Conservation (phyloP, 176 grass and related monocot genomes). For the Triticum turgidum region DNA sequence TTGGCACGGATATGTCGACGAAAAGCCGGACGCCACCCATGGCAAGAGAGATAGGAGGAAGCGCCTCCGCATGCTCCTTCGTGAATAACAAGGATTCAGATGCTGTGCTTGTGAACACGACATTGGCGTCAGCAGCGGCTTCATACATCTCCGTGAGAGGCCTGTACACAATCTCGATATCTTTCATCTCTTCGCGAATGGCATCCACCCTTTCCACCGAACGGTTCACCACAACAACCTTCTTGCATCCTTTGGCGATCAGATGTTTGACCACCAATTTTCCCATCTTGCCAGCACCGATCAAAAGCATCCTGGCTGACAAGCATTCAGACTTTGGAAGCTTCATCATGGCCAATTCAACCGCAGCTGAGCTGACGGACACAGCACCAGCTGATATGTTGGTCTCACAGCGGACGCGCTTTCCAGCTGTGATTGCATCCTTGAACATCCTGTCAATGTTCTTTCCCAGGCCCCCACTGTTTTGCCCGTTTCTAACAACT, state of each 20-base stretch:
- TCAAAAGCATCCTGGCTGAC: conserved; percentile 79
- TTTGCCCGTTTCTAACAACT: conserved; percentile 81
- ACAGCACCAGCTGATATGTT: conserved; percentile 89
- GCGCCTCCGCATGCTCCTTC: conserved; percentile 48
- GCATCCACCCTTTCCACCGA: conserved; percentile 84
- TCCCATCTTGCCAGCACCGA: conserved; percentile 86
- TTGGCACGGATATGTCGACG: conserved; percentile 83
- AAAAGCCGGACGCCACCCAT: conserved; percentile 62
- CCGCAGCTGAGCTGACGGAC: conserved; percentile 90
- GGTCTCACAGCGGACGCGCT: conserved; percentile 75
- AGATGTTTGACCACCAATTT: conserved; percentile 91
- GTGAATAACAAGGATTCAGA: conserved; percentile 75
- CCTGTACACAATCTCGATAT: conserved; percentile 77
- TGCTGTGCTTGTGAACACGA: conserved; percentile 77
- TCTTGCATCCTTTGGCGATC: conserved; percentile 82
- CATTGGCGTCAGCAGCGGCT: conserved; percentile 66
- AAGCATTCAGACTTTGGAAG: conserved; percentile 52
- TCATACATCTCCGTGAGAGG: conserved; percentile 74
- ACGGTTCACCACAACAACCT: conserved; percentile 78
- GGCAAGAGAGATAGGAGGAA: conserved; percentile 49
- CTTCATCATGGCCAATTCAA: conserved; percentile 92
- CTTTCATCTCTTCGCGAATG: conserved; percentile 71
- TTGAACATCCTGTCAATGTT: conserved; percentile 99
- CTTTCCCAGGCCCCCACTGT: conserved; percentile 74
- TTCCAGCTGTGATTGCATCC: conserved; percentile 88